These are phyloP conservation scores for Solanum ossicruentum DNA, from an alignment of 257 asterid genomes.

Conservation along the genomic window DNA sequence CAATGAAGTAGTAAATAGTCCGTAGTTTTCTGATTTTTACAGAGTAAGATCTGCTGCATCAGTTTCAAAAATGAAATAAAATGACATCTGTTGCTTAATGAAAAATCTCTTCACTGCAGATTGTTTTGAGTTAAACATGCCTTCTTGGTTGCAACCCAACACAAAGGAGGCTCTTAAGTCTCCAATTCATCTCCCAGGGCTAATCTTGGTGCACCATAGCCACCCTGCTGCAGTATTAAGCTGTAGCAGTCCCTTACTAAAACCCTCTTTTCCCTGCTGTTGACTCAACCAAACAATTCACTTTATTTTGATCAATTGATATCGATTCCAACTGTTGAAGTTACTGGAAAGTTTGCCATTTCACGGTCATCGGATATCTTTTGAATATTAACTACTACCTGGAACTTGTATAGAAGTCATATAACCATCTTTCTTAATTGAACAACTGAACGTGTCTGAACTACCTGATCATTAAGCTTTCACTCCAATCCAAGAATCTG, in stretches of 20 bases:
- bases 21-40: too few relatives aligned
- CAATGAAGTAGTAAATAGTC: too few relatives aligned
- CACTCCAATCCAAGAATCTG: neutral
- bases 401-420: neutral
- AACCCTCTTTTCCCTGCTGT: neutral
- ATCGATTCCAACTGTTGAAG: neutral
- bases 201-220: neutral
- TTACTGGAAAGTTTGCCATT: neutral
- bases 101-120: neutral
- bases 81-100: neutral
- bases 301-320: neutral
- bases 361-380: neutral
- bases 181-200: neutral
- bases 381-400: neutral
- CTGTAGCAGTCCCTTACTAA: neutral
- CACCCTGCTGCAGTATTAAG: neutral
- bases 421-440: neutral
- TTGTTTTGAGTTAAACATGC: neutral
- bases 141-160: neutral
- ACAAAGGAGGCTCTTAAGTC: neutral
- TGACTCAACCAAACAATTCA: neutral
- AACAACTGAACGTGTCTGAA: neutral
- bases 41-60: too few relatives aligned
- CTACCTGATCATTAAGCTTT: neutral
- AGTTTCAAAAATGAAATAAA: too few relatives aligned